Base-by-base conservation (phyloP, 768 basidiomycete species). In the Hortiboletus flavorubellus region DNA sequence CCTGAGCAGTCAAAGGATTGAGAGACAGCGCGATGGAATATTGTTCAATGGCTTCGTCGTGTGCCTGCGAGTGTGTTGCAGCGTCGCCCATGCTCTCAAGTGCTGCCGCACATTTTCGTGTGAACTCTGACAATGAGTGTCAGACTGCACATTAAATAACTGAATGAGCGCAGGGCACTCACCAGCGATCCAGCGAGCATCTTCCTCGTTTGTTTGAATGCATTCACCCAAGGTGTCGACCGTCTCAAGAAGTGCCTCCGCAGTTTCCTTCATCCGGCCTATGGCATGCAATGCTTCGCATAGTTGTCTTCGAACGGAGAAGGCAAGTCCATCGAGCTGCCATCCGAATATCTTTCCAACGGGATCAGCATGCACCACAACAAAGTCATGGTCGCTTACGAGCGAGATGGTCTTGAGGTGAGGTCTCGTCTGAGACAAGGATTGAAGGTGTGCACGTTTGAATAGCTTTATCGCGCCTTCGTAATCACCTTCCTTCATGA, bases 11-110 rank as follows among this genome's bases (percentile, higher is more conserved):
- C 15, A 38, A 35, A 3, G 60, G 60, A 14, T 46, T 26, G 47
- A 63, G 57, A 8, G 53, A 59, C 31, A 63, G 29, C 8, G 62
- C 62, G 7, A 53, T 34, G 1, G 60, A 56, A 26, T 62, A 62
- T 14, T 53, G 50, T n/a, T 46, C 53, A 41, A 61, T 58, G 10
- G 61, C 61, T 31, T 58, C 44, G 11, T 62, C 51, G 6, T 61
- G 42, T 16, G 29, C 30, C 15, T 49, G 40, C 1, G 59, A 54
- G 18, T 40, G 26, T 5, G 46, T 43, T 18, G 59, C 56, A 21
- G 39, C 50, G 10, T 62, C 59, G 2, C 59, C 61, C 53, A 54
- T 53, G 34, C 41, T 46, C 38, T 62, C 59, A 12, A 61, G 46
- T 2, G 7, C 51, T 11, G 53, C 53, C 1, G 35, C 44, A 38